Evolutionary conservation across 2,329 filamentous ascomycete genomes (phyloP).

Genomic region (Tolypocladium endophyticum): DNA sequence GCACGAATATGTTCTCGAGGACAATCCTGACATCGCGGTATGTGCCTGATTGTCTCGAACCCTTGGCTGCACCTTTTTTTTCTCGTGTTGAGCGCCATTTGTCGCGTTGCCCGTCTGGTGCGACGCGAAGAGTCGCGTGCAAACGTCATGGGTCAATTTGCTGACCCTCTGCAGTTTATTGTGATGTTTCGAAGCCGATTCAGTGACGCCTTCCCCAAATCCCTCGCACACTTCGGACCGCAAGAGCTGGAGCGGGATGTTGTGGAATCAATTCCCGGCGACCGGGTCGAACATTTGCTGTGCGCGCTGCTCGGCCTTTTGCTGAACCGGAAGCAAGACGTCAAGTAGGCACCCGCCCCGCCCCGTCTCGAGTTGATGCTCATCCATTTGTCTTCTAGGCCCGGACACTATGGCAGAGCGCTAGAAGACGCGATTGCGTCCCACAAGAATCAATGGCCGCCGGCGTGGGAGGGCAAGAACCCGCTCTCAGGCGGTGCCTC

Average conservation of each 20-base stretch:
- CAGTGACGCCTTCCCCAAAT: slow-evolving; percentile 78
- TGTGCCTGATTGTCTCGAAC: slow-evolving; percentile 30
- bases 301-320: slow-evolving; percentile 83
- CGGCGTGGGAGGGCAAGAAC: slow-evolving; percentile 71
- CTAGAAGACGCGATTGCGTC: slow-evolving; percentile 84
- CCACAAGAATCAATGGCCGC: slow-evolving; percentile 82
- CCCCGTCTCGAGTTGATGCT: slow-evolving; percentile 3
- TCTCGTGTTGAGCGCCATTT: not conserved
- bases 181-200: slow-evolving; percentile 97
- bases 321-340: slow-evolving; percentile 94
- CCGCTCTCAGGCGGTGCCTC: slow-evolving; percentile 70
- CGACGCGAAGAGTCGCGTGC: slow-evolving; percentile 46
- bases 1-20: slow-evolving; percentile 80
- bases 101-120: slow-evolving; percentile 26
- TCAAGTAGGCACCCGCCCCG: slow-evolving; percentile 55
- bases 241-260: slow-evolving; percentile 90
- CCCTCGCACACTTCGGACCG: slow-evolving; percentile 79
- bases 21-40: slow-evolving; percentile 88
- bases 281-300: slow-evolving; percentile 77
- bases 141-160: slow-evolving; percentile 20
- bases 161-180: slow-evolving; percentile 60
- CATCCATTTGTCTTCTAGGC: slow-evolving; percentile 38
- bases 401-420: slow-evolving; percentile 84
- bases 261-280: slow-evolving; percentile 64
- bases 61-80: not conserved